Evolutionary conservation across 768 basidiomycete species (phyloP).

Genomic region (Chlorophyllum brunneum): DNA sequence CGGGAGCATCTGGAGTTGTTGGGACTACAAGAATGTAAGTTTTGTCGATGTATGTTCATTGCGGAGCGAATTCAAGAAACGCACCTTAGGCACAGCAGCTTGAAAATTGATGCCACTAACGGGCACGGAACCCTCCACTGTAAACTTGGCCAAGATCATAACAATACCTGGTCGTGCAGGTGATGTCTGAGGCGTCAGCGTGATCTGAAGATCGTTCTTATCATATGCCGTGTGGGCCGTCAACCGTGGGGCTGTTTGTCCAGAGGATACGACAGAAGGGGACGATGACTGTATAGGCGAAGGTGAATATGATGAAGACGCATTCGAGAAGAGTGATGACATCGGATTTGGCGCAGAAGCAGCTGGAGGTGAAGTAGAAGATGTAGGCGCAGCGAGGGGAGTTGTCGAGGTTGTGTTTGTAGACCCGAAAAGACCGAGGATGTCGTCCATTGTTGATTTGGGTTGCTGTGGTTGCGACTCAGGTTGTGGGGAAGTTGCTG

Average conservation of each 20-base stretch:
- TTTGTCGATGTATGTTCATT: not conserved
- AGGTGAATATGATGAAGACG: conserved; percentile 18
- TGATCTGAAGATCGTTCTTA: conserved; percentile 85
- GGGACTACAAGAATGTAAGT: conserved; percentile 52
- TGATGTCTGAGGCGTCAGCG: conserved; percentile 84
- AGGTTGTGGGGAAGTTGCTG: conserved; percentile 32
- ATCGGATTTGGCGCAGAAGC: conserved; percentile 10
- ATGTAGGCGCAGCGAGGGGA: conserved; percentile 11
- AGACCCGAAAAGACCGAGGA: conserved; percentile 81
- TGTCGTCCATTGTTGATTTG: conserved; percentile 77
- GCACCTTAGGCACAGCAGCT: conserved; percentile 93
- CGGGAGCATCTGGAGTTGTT: conserved; percentile 96
- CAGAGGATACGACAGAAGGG: conserved; percentile 32
- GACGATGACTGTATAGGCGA: conserved; percentile 1
- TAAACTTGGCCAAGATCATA: conserved; percentile 88
- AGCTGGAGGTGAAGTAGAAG: conserved; percentile 19
- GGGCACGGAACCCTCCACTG: conserved; percentile 49
- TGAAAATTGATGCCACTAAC: conserved; percentile 83
- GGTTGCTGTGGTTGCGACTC: conserved; percentile 41
- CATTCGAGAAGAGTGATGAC: conserved; percentile 17
- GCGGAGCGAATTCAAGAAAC: not conserved
- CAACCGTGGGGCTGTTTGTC: conserved; percentile 47
- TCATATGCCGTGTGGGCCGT: conserved; percentile 86
- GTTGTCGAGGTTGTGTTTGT: conserved; percentile 33
- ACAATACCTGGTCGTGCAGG: conserved; percentile 81